A percentile compares a stretch with the other conserved stretches of the same genome.
Conservation (phyloP, 306 rosid species). For the Cucumis hystrix region DNA sequence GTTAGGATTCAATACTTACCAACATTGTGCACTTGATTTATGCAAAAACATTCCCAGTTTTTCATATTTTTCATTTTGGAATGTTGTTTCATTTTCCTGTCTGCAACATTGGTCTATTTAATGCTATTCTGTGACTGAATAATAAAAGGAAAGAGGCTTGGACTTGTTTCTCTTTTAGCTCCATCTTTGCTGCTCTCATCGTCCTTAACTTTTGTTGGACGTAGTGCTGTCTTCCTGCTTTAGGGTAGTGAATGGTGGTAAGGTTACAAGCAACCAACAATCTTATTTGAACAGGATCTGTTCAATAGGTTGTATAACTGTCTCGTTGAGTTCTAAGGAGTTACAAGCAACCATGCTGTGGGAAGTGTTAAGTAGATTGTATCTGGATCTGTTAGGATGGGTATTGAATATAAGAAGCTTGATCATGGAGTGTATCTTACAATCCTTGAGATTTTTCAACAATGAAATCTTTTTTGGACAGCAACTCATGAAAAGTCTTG, state of each 20-base stretch:
- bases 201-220: not conserved
- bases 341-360: not conserved
- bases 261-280: not conserved
- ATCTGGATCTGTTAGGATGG: not conserved
- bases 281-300: too few species aligned
- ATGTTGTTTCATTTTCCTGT: not conserved
- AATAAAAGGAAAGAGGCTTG: not conserved
- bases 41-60: not conserved
- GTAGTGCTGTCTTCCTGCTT: not conserved
- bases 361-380: not conserved
- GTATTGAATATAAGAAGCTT: not conserved
- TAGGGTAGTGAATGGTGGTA: not conserved
- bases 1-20: conserved; percentile 19
- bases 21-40: not conserved
- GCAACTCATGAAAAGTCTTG: not conserved
- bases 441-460: not conserved
- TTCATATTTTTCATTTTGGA: not conserved
- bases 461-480: not conserved
- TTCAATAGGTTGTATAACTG: too few species aligned
- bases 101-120: not conserved
- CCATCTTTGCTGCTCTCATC: not conserved
- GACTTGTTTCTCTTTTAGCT: not conserved
- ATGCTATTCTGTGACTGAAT: not conserved
- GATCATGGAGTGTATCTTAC: not conserved
- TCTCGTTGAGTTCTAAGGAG: too few species aligned